These are phyloP conservation scores for Meyerozyma athensensis DNA, from an alignment of 1,139 yeast genomes.

Conservation along the genomic window DNA sequence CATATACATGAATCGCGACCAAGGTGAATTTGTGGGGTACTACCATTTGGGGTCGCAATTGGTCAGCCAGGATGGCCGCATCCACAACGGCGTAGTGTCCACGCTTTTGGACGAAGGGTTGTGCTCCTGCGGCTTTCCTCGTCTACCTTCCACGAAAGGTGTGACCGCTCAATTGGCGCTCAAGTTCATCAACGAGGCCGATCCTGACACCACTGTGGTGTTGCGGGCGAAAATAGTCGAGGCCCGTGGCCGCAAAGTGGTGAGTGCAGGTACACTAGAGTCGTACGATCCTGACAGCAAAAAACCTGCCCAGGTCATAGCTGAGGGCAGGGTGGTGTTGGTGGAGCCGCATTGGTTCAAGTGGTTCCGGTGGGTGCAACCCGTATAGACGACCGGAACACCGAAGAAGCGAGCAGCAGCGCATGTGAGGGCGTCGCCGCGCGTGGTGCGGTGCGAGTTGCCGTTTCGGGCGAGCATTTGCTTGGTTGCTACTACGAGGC, in stretches of 20 bases:
- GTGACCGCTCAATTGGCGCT: conserved; percentile 79
- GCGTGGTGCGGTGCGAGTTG: background rate
- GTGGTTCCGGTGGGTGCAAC: conserved; percentile 56
- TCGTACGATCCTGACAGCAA: conserved; percentile 24
- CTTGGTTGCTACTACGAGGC: background rate
- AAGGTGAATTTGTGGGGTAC: conserved; percentile 52
- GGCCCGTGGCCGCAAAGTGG: conserved; percentile 74
- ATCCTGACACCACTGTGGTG: conserved; percentile 62
- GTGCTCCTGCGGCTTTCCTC: conserved; percentile 81
- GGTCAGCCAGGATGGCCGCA: conserved; percentile 64
- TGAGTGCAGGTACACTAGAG: conserved; percentile 61
- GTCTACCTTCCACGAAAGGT: conserved; percentile 81
- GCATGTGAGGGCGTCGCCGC: background rate
- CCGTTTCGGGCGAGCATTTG: conserved; percentile 1
- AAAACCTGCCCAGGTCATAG: conserved; percentile 34
- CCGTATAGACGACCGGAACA: conserved; percentile 1
- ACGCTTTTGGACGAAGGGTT: conserved; percentile 83
- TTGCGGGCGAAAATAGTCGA: conserved; percentile 65
- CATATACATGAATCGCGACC: conserved; percentile 42
- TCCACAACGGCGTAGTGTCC: conserved; percentile 85
- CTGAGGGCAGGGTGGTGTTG: conserved; percentile 56
- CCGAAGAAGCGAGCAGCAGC: background rate
- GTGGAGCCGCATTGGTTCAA: conserved; percentile 83
- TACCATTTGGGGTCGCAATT: conserved; percentile 68
- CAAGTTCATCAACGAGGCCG: conserved; percentile 61